These are phyloP conservation scores for Diaporthe sp. DNA, from an alignment of 2,329 filamentous ascomycete genomes.

Conservation along the genomic window DNA sequence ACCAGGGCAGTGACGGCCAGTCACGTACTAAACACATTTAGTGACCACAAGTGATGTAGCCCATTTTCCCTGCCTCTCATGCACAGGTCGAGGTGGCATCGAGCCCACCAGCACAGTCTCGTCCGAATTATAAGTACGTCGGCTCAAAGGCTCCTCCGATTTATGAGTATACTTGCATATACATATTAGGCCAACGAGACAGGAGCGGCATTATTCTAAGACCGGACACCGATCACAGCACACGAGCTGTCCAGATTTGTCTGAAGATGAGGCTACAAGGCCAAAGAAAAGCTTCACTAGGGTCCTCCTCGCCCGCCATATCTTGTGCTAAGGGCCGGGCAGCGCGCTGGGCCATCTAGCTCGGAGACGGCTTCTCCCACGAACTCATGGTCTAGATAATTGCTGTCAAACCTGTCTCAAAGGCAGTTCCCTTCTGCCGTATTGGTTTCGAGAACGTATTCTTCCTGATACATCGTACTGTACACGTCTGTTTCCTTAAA, in stretches of 20 bases:
- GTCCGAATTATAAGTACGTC: neutral
- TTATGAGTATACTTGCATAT: neutral
- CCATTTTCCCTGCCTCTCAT: neutral
- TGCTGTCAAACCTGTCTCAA: neutral
- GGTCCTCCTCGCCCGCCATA: neutral
- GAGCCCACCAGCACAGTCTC: neutral
- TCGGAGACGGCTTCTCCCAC: constrained; percentile 1
- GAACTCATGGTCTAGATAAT: neutral
- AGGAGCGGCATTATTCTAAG: neutral
- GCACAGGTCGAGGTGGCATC: neutral
- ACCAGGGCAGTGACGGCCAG: neutral
- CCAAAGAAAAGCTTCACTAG: neutral
- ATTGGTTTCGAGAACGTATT: too few species aligned
- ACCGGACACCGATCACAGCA: neutral
- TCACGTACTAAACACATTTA: neutral
- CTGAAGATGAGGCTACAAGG: constrained; percentile 6
- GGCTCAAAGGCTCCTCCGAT: neutral
- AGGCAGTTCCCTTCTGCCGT: neutral
- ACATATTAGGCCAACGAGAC: neutral
- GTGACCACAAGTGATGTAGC: neutral
- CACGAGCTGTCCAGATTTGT: neutral
- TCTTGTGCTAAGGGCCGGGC: neutral
- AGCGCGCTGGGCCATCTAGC: constrained; percentile 7
- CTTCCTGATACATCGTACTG: neutral
- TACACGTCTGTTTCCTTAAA: neutral